Conservation (phyloP, 306 rosid genomes). For the Cyamopsis tetragonoloba region DNA sequence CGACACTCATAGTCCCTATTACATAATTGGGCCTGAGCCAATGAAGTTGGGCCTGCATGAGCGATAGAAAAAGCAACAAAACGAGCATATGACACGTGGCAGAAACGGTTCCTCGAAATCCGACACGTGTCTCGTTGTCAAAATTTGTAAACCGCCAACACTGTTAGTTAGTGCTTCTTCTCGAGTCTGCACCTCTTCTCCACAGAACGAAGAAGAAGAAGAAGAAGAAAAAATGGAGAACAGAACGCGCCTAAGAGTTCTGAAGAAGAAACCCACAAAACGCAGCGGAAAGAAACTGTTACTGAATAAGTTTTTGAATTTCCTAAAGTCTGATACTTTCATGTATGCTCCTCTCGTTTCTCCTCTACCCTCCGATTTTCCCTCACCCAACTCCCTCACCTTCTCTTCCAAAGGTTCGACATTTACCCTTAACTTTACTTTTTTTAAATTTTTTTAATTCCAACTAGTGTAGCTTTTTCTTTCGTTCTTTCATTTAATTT, state of each 20-base stretch:
- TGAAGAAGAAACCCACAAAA: constrained; percentile 34
- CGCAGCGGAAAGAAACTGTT: constrained; percentile 36
- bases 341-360: constrained; percentile 62
- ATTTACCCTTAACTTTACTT: neutral
- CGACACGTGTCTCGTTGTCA: constrained; percentile 29
- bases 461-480: neutral
- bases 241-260: constrained; percentile 15
- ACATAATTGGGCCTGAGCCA: neutral
- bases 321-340: constrained; percentile 55
- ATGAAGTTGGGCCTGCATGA: neutral
- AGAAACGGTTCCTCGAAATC: neutral
- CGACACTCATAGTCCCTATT: no score
- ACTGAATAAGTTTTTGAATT: constrained; percentile 38
- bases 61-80: neutral
- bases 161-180: neutral
- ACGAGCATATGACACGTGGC: constrained; percentile 27
- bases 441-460: neutral
- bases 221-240: constrained; percentile 38
- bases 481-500: neutral
- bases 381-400: neutral
- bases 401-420: constrained; percentile 30
- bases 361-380: constrained; percentile 15
- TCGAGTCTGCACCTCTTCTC: neutral
- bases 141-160: constrained; percentile 34
- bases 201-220: neutral